phyloP scores from a whole-genome alignment of 2,329 filamentous ascomycete genomes.

The Sporothrix humicola region DNA sequence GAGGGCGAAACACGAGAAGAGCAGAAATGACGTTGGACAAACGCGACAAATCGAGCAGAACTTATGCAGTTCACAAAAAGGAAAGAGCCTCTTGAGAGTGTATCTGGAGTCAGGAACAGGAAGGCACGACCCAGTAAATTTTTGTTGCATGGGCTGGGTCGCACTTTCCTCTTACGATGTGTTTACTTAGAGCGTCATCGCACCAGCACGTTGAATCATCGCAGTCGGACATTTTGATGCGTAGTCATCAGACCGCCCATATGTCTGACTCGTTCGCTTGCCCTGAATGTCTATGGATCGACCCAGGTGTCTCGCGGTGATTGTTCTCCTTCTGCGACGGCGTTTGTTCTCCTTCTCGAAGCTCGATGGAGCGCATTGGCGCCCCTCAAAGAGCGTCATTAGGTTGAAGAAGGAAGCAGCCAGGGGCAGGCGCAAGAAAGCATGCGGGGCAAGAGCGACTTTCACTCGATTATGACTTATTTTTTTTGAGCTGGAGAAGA shows the following conservation, averaged over 20 bases:
- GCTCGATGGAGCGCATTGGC: slow-evolving; percentile 5
- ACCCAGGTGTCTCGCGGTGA: neutral
- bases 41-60: neutral
- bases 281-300: neutral
- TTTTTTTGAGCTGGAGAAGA: neutral
- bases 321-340: neutral
- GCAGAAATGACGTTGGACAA: neutral
- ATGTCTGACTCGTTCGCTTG: neutral
- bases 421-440: slow-evolving; percentile 5
- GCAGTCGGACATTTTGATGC: neutral
- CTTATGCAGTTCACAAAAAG: neutral
- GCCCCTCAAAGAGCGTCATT: slow-evolving; percentile 9
- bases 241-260: neutral
- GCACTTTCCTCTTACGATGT: neutral
- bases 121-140: neutral
- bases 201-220: slow-evolving; percentile 3
- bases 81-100: neutral
- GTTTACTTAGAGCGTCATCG: neutral
- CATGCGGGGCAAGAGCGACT: slow-evolving; percentile 8
- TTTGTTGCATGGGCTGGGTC: neutral
- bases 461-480: neutral
- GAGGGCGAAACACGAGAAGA: neutral
- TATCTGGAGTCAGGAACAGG: neutral
- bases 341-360: slow-evolving; percentile 21
- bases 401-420: slow-evolving; percentile 1